These are phyloP conservation scores for Otatea glauca DNA, from an alignment of 176 grass and related monocot genomes.

Conservation along the genomic window DNA sequence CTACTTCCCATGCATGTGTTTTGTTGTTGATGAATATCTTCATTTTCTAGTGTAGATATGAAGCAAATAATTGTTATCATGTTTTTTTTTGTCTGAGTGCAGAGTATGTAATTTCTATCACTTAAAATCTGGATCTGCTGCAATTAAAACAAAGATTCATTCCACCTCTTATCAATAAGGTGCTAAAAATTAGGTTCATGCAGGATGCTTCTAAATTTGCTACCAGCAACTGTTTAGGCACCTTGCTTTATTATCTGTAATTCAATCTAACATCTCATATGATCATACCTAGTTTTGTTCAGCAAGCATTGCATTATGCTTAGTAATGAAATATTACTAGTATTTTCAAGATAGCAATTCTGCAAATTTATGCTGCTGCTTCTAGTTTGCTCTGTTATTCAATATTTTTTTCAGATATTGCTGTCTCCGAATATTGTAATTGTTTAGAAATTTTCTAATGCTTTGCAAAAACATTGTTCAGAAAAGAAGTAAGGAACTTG, in stretches of 20 bases:
- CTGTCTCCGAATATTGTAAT: background rate
- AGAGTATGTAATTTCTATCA: background rate
- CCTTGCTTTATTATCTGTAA: background rate
- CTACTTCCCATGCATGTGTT: background rate
- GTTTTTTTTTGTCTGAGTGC: background rate
- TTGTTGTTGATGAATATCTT: background rate
- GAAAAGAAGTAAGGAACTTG: slow-evolving; percentile 73
- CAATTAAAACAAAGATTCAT: background rate
- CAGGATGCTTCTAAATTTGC: background rate
- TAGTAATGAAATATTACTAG: background rate
- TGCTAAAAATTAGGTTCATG: background rate
- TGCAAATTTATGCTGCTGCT: background rate
- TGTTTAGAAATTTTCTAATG: slow-evolving; percentile 26
- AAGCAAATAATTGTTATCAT: background rate
- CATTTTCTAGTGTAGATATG: background rate
- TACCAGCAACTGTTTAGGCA: background rate
- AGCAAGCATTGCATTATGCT: background rate
- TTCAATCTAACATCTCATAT: background rate
- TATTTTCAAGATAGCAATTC: background rate
- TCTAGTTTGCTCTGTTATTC: background rate
- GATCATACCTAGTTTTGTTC: background rate
- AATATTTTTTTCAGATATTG: background rate
- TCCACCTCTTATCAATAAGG: background rate
- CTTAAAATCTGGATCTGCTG: background rate
- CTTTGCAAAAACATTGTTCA: slow-evolving; percentile 41